phyloP scores from a whole-genome alignment of 352 stramenopile genomes.

The Phytophthora pinifolia region DNA sequence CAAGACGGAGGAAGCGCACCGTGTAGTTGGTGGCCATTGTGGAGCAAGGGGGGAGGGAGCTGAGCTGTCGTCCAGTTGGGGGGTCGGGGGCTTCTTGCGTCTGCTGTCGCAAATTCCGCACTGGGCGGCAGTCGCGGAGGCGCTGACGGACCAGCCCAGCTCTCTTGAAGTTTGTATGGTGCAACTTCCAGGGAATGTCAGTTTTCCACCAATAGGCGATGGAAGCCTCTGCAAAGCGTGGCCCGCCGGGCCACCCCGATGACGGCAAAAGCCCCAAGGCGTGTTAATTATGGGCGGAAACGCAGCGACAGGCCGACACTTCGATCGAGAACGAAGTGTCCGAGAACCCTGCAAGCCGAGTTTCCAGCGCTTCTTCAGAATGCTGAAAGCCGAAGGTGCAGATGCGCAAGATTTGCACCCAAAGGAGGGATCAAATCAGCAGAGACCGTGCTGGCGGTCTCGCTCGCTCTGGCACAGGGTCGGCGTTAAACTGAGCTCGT shows the following conservation, averaged over 20 bases:
- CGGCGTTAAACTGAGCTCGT: slow-evolving; percentile 8
- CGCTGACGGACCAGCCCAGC: slow-evolving; percentile 5
- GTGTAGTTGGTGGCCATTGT: slow-evolving; percentile 40
- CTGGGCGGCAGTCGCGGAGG: slow-evolving; percentile 20
- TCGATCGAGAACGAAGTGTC: background rate
- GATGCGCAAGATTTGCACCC: slow-evolving; percentile 4
- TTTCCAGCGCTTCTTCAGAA: background rate
- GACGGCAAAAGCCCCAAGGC: slow-evolving; percentile 10
- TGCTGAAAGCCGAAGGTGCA: background rate
- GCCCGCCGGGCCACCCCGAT: slow-evolving; percentile 6
- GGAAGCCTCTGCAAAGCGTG: background rate
- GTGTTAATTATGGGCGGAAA: slow-evolving; percentile 4
- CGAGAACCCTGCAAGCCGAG: background rate
- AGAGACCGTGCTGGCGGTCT: too few relatives aligned
- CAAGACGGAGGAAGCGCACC: slow-evolving; percentile 20
- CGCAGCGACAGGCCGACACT: slow-evolving; percentile 14
- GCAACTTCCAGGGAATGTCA: slow-evolving; percentile 13
- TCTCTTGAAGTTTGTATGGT: slow-evolving; percentile 29
- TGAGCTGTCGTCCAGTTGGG: background rate
- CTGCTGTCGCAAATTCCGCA: slow-evolving; percentile 47
- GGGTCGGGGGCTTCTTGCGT: slow-evolving; percentile 18
- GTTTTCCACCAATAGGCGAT: slow-evolving; percentile 16
- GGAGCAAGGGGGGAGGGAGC: background rate
- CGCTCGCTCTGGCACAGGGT: too few relatives aligned
- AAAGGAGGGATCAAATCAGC: too few relatives aligned